Evolutionary conservation across 164 flowering plant species (phyloP), one percentile per base, ranked within the genome.

Genomic region (Buxus sempervirens): DNA sequence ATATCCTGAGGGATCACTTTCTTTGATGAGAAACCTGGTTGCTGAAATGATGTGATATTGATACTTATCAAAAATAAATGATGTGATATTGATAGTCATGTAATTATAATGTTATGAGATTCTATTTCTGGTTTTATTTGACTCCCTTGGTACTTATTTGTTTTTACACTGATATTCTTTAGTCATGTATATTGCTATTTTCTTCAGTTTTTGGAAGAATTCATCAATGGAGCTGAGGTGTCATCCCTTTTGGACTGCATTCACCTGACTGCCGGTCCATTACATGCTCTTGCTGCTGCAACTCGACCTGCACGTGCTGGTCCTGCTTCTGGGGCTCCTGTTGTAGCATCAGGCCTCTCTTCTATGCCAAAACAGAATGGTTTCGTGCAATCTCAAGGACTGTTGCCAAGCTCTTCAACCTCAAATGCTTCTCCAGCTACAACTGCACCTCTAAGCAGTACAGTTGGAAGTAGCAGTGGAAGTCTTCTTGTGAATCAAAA

Each of bases 151-250:
- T n/a, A n/a, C n/a, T n/a, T n/a, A n/a, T n/a, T n/a, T n/a, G n/a
- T n/a, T n/a, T n/a, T n/a, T n/a, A n/a, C n/a, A n/a, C n/a, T n/a
- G n/a, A n/a, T n/a, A n/a, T n/a, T n/a, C n/a, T n/a, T n/a, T n/a
- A n/a, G n/a, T n/a, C n/a, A n/a, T n/a, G n/a, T n/a, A n/a, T n/a
- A n/a, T n/a, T n/a, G n/a, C n/a, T n/a, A n/a, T n/a, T n/a, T n/a
- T n/a, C 12, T 70, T 41, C 89, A 96, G 99, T 96, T 96, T 75
- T 74, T 96, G 32, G 99, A 96, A 76, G 99, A 93, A 79, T 96
- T 93, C 70, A 93, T 96, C 38, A 93, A 96, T 83, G 99, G 98
- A 79, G 96, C 86, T 73, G 98, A 93, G 77, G 98, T 96, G 75
- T 85, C 91, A 68, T 90, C 98, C 15, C 92, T 96, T 65, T 78